phyloP scores from a whole-genome alignment of 805 yeast genomes.

The Cyberlindnera petersonii region DNA sequence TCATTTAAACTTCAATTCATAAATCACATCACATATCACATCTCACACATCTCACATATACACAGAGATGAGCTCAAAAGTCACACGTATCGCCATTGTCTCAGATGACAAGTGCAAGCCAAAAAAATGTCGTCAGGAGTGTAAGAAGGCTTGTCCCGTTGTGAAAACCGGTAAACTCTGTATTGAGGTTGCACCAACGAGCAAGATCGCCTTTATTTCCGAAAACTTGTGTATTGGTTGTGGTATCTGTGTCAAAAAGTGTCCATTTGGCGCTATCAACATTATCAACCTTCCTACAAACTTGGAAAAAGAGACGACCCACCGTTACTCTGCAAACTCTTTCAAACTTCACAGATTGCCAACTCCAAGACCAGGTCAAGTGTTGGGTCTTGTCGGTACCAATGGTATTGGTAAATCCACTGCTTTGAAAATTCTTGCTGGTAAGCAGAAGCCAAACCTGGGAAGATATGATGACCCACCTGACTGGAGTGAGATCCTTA shows the following conservation, averaged over 20 bases:
- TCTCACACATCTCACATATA: background rate
- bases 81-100: slow-evolving; percentile 92
- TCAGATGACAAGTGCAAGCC: slow-evolving; percentile 95
- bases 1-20: too few relatives aligned
- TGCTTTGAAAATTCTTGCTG: slow-evolving; percentile 93
- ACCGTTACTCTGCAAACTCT: slow-evolving; percentile 95
- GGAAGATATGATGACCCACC: slow-evolving; percentile 96
- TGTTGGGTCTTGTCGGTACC: slow-evolving; percentile 94
- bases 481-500: slow-evolving; percentile 92
- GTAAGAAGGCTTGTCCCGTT: slow-evolving; percentile 95
- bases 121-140: slow-evolving; percentile 97
- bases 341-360: slow-evolving; percentile 97
- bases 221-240: slow-evolving; percentile 96
- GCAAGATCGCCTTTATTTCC: slow-evolving; percentile 91
- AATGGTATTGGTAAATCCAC: slow-evolving; percentile 99
- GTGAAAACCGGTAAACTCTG: slow-evolving; percentile 96
- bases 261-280: slow-evolving; percentile 96
- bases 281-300: slow-evolving; percentile 96
- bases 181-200: slow-evolving; percentile 89
- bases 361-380: slow-evolving; percentile 99
- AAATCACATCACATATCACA: background rate
- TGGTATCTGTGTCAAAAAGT: slow-evolving; percentile 98
- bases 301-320: slow-evolving; percentile 87
- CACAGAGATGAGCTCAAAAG: slow-evolving; percentile 28
- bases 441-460: slow-evolving; percentile 95